These are phyloP conservation scores for Trichothecium roseum DNA, from an alignment of 2,329 filamentous ascomycete genomes.

Conservation along the genomic window DNA sequence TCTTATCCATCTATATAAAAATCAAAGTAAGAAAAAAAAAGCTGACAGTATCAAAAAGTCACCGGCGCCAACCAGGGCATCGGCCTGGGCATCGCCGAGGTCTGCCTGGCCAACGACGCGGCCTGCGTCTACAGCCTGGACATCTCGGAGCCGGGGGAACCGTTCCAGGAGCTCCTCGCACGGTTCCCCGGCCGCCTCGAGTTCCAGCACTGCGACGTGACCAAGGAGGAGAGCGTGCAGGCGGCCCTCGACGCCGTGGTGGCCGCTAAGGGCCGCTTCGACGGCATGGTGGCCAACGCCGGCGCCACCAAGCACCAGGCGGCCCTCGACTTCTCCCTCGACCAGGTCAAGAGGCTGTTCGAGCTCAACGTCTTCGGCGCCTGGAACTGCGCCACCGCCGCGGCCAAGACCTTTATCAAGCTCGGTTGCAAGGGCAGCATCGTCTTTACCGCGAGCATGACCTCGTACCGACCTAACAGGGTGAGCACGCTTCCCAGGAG, in stretches of 20 bases:
- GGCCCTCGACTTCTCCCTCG: constrained; percentile 27
- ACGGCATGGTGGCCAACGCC: constrained; percentile 39
- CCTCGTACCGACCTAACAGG: constrained; percentile 35
- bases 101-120: constrained; percentile 32
- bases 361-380: constrained; percentile 36
- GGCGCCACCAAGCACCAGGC: constrained; percentile 40
- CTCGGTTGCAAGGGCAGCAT: constrained; percentile 22
- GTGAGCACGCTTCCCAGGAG: no score
- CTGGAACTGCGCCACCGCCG: constrained; percentile 32
- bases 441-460: constrained; percentile 36
- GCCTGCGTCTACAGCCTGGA: constrained; percentile 16
- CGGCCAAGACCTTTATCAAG: constrained; percentile 28
- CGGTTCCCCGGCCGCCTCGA: constrained; percentile 28
- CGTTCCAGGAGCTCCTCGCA: constrained; percentile 21
- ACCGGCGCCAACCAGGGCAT: constrained; percentile 34
- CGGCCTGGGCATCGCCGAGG: constrained; percentile 33
- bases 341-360: constrained; percentile 20
- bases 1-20: no score
- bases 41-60: no score
- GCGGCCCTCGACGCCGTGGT: constrained; percentile 29
- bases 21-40: no score
- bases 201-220: constrained; percentile 35
- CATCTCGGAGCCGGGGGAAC: constrained; percentile 14
- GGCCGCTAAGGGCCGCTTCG: constrained; percentile 24
- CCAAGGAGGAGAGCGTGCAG: constrained; percentile 26